Base-by-base conservation (phyloP, 305 asterid species). In the Fraxinus baroniana region DNA sequence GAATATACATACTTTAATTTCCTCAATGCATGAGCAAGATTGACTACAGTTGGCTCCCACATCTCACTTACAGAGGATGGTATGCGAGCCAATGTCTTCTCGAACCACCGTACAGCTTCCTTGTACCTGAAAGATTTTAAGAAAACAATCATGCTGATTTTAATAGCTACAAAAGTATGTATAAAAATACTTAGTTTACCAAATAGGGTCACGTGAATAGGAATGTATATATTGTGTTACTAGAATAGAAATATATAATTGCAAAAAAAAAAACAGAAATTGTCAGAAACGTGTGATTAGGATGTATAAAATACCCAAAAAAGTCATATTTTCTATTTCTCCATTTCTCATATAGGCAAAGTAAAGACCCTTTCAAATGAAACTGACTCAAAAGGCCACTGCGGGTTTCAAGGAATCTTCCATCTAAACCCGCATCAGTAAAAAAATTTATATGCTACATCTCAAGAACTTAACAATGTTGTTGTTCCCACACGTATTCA, bases 31-130 rank as follows among this genome's bases (percentile, higher is more conserved):
- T 96, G 98, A 88, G 98, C 99, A 82, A 96, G 94, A 87, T 94
- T 96, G 85, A 94, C 95, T 39, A 96, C 82, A 33, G 99, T 96
- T 79, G 98, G 95, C 88, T 96, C 99, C 99, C 99, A 96, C 93
- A 90, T 91, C 92, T 93, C 98, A 86, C 90, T 92, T 83, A 91
- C 83, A 78, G 96, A 90, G 86, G 99, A 94, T 49, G 98, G 92
- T 79, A 96, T 91, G 85, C 79, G 94, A 86, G 92, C 84, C 92
- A 94, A 86, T 22, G 99, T 93, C 89, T 89, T 92, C 89, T 96
- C 98, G 81, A 93, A 96, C 98, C 98, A 96, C 91, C 89, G 87
- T 73, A 91, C 97, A 41, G 98, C 95, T 85, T 90, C 93, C 87
- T 89, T 90, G 86, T 91, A 94, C 94, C 99, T 96, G 90, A 86